Conservation (phyloP, 2,329 filamentous ascomycete species). For the Alternaria ethzedia region DNA sequence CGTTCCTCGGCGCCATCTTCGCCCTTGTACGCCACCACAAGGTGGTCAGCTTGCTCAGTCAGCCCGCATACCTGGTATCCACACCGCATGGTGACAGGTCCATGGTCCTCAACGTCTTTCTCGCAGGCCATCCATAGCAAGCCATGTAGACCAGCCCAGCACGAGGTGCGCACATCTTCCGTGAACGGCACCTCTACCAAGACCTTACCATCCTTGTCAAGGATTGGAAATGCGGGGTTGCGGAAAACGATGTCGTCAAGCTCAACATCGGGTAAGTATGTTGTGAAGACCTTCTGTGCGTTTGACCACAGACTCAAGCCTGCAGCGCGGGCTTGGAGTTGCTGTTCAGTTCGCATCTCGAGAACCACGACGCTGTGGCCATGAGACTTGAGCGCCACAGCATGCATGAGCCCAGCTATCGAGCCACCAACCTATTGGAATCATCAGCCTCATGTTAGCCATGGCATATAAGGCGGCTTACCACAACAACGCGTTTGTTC, state of each 20-base stretch:
- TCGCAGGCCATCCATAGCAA: constrained; percentile 15
- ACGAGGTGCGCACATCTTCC: constrained; percentile 17
- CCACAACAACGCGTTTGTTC: neutral
- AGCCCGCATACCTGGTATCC: constrained; percentile 9
- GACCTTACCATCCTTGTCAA: constrained; percentile 13
- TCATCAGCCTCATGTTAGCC: neutral
- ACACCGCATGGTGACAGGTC: constrained; percentile 1
- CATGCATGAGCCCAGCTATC: constrained; percentile 28
- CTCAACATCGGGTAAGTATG: constrained; percentile 9
- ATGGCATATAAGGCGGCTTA: neutral
- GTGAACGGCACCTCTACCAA: constrained; percentile 3
- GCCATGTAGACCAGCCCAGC: constrained; percentile 20
- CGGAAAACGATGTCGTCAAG: constrained; percentile 11
- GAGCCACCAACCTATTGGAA: constrained; percentile 20
- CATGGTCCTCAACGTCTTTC: neutral
- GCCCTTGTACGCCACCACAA: constrained; percentile 6
- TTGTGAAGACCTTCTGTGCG: constrained; percentile 17
- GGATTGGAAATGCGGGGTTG: constrained; percentile 14
- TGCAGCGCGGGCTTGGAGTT: constrained; percentile 21
- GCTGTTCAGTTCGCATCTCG: constrained; percentile 13
- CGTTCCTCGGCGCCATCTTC: neutral
- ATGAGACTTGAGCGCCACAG: constrained; percentile 22
- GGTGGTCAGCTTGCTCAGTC: constrained; percentile 1
- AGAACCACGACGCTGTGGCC: constrained; percentile 21
- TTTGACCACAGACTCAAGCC: constrained; percentile 24